Conservation (phyloP, 2,329 filamentous ascomycete species). For the Fusarium domesticum region DNA sequence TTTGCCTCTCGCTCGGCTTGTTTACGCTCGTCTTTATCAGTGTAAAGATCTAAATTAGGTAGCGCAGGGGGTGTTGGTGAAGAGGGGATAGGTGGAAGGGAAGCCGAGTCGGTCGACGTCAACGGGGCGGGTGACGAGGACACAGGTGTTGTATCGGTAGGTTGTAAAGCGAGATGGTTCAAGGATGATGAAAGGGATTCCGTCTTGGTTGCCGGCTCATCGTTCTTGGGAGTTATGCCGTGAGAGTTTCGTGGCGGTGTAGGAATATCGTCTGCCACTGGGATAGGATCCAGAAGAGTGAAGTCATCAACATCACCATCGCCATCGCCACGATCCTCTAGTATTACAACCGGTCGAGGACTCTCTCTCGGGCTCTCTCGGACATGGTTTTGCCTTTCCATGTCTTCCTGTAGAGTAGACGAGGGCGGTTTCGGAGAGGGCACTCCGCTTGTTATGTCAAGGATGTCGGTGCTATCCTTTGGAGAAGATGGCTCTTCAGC, state of each 20-base stretch:
- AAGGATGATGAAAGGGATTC: background rate
- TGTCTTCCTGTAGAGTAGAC: slow-evolving; percentile 1
- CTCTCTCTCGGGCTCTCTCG: slow-evolving; percentile 5
- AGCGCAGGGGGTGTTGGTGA: slow-evolving; percentile 44
- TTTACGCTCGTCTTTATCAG: slow-evolving; percentile 64
- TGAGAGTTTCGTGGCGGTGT: background rate
- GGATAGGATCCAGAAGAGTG: slow-evolving; percentile 41
- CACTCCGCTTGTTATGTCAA: background rate
- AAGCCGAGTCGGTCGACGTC: slow-evolving; percentile 19
- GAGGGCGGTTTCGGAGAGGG: slow-evolving; percentile 5
- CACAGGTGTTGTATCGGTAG: background rate
- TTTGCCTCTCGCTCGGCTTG: slow-evolving; percentile 67
- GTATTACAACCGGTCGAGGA: slow-evolving; percentile 15
- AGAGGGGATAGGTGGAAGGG: slow-evolving; percentile 43
- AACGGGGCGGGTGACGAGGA: background rate
- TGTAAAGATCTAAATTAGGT: slow-evolving; percentile 56
- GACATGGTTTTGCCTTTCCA: slow-evolving; percentile 4
- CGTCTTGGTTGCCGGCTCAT: background rate
- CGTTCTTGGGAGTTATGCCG: background rate
- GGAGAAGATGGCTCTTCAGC: slow-evolving; percentile 4
- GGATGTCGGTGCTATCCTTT: background rate
- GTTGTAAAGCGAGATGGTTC: background rate
- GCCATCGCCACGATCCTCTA: slow-evolving; percentile 16
- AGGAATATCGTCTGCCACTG: slow-evolving; percentile 26
- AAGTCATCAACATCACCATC: slow-evolving; percentile 16